These are phyloP conservation scores for Hermanozyma aechmeae DNA, from an alignment of 805 yeast species.

Conservation along the genomic window DNA sequence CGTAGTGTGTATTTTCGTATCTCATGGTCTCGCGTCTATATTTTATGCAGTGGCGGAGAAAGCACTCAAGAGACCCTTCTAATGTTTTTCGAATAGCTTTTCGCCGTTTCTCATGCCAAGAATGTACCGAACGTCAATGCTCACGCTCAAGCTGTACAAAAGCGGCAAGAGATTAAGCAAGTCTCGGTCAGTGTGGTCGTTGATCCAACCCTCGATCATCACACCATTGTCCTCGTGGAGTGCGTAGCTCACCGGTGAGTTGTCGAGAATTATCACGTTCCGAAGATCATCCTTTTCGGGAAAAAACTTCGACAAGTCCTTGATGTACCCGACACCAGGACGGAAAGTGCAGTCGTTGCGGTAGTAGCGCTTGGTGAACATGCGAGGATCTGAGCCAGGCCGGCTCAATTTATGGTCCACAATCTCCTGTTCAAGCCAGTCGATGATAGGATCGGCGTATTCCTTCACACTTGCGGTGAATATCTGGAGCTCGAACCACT, in stretches of 20 bases:
- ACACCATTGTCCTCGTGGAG: conserved; percentile 82
- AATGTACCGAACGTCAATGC: conserved; percentile 77
- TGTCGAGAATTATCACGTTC: conserved; percentile 73
- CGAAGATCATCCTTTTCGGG: conserved; percentile 64
- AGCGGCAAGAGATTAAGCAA: conserved; percentile 75
- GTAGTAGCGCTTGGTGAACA: conserved; percentile 56
- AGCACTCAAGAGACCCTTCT: too few relatives aligned
- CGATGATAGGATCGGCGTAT: conserved; percentile 95
- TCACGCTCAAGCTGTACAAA: conserved; percentile 61
- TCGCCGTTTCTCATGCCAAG: conserved; percentile 72
- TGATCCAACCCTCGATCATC: conserved; percentile 95
- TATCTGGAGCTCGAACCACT: conserved; percentile 83
- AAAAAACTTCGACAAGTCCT: conserved; percentile 31
- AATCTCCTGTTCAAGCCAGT: conserved; percentile 70
- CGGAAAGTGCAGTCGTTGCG: conserved; percentile 71
- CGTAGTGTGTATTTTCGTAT: too few relatives aligned
- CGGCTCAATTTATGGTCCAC: conserved; percentile 13
- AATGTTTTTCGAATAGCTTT: conserved; percentile 37
- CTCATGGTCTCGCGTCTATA: too few relatives aligned
- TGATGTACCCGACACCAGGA: conserved; percentile 76
- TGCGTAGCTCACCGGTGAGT: conserved; percentile 85
- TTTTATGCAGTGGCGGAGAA: too few relatives aligned
- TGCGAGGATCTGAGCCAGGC: too few relatives aligned
- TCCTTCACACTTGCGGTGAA: conserved; percentile 93
- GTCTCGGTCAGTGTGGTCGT: conserved; percentile 87